phyloP scores from a whole-genome alignment of 495 filamentous ascomycete genomes.

The Diplogelasinospora grovesii region DNA sequence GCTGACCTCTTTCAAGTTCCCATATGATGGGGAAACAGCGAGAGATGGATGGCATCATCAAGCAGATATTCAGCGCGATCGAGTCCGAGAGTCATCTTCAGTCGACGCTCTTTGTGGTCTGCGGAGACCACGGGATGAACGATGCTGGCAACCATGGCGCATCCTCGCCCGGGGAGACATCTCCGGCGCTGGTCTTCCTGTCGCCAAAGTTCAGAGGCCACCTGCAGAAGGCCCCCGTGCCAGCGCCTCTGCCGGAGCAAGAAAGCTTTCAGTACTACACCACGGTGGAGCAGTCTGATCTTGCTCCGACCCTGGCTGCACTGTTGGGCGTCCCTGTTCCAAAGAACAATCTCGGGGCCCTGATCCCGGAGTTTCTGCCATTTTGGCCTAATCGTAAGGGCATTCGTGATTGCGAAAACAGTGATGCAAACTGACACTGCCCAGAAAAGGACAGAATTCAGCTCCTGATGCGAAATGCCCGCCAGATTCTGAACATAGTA shows the following conservation, averaged over 20 bases:
- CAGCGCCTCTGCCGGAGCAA: constrained; percentile 34
- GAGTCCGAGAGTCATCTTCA: constrained; percentile 59
- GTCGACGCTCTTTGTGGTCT: constrained; percentile 77
- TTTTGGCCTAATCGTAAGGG: constrained; percentile 63
- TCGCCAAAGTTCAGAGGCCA: constrained; percentile 72
- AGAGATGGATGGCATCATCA: constrained; percentile 88
- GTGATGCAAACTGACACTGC: constrained; percentile 7
- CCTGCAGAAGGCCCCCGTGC: constrained; percentile 43
- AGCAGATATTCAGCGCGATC: constrained; percentile 69
- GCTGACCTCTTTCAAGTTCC: constrained; percentile 43
- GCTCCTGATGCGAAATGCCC: constrained; percentile 66
- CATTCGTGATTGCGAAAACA: neutral
- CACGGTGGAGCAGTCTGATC: constrained; percentile 83
- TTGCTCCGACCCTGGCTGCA: constrained; percentile 82
- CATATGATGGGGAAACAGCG: constrained; percentile 89
- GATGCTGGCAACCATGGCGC: constrained; percentile 97
- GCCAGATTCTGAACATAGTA: constrained; percentile 69
- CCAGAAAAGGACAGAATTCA: constrained; percentile 52
- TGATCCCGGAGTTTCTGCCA: constrained; percentile 69
- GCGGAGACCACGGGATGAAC: constrained; percentile 98
- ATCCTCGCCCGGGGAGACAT: constrained; percentile 87
- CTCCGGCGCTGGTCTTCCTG: constrained; percentile 83
- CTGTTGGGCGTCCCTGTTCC: constrained; percentile 84
- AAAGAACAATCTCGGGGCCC: constrained; percentile 85
- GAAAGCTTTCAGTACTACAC: constrained; percentile 74